Evolutionary conservation across 1,284 basidiomycete species (phyloP).

Genomic region (Trichosporon inkin): DNA sequence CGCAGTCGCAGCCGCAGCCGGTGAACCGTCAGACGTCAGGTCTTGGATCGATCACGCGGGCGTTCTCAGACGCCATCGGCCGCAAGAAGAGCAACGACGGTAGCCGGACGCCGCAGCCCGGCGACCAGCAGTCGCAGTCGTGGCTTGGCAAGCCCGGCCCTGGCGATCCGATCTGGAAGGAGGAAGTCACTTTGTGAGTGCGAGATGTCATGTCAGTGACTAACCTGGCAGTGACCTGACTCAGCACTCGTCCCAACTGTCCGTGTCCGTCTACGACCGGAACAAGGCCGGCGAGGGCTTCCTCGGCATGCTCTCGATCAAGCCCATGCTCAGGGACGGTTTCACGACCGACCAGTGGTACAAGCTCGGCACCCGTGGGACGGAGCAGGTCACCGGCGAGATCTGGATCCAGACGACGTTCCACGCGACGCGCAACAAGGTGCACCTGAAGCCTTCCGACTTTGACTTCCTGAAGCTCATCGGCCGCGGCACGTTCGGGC

Average conservation of each 20-base stretch:
- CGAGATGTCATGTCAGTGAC: neutral
- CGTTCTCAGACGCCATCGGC: constrained; percentile 53
- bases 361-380: constrained; percentile 72
- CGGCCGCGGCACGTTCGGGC: constrained; percentile 97
- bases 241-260: constrained; percentile 77
- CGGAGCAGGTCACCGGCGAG: constrained; percentile 81
- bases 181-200: constrained; percentile 92
- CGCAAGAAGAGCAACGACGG: constrained; percentile 49
- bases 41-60: constrained; percentile 62
- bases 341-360: constrained; percentile 96
- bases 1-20: constrained; percentile 39
- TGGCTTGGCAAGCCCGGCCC: constrained; percentile 50
- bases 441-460: constrained; percentile 78
- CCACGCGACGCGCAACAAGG: constrained; percentile 78
- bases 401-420: constrained; percentile 93
- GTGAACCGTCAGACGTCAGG: constrained; percentile 33
- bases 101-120: constrained; percentile 44
- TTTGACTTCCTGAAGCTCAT: constrained; percentile 99
- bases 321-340: constrained; percentile 81
- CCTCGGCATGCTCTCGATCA: constrained; percentile 86
- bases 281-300: constrained; percentile 76
- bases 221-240: constrained; percentile 76
- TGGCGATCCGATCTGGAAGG: constrained; percentile 94
- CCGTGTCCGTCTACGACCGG: constrained; percentile 91
- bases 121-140: constrained; percentile 25